Evolutionary conservation across 2,329 filamentous ascomycete genomes (phyloP), one percentile per base, ranked within the genome.

Genomic region (Ophiostoma piceae): DNA sequence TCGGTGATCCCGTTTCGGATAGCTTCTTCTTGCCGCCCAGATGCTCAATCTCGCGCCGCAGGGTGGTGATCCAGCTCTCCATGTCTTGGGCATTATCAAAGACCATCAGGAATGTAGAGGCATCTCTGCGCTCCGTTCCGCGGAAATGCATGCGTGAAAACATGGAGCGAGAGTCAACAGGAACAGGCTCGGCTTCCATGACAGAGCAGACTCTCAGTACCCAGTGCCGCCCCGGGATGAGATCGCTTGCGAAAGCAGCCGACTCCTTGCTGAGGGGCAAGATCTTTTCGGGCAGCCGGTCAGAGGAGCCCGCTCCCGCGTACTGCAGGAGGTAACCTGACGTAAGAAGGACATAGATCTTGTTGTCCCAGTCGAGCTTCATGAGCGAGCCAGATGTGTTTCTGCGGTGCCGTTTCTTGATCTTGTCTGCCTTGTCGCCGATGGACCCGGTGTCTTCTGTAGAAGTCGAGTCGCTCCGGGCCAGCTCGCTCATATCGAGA

Each of bases 141-240:
- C 87, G 84, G 57, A 90, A 84, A 1, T 87, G 84, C 67, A 92
- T 80, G 69, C 88, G 86, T 1, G 89, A 87, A 41, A 92, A 82
- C 2, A 92, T 78, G 1, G 89, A 90, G 67, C 85, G 85, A 2
- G 85, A 81, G 51, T 87, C 84, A 2, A 81, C 74, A 2, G 81
- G 75, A 16, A 83, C 76, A 0, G 90, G 85, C 67, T 88, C 87
- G 2, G 22, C 35, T 3, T 39, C 35, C 70, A 88, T 87, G 9
- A 83, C 81, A 47, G 91, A 89, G 2, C 88, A 89, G 29, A 94
- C 86, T 74, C 92, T 91, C 16, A 94, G 78, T 6, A 94, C 92
- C 87, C 90, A 94, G 75, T 93, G 91, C 71, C 87, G 87, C 6
- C 92, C 92, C 2, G 91, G 90, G 69, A 94, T 92, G 16, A 90